These are phyloP conservation scores for Phoenix roebelenii DNA, from an alignment of 176 grass and related monocot species.

Conservation along the genomic window DNA sequence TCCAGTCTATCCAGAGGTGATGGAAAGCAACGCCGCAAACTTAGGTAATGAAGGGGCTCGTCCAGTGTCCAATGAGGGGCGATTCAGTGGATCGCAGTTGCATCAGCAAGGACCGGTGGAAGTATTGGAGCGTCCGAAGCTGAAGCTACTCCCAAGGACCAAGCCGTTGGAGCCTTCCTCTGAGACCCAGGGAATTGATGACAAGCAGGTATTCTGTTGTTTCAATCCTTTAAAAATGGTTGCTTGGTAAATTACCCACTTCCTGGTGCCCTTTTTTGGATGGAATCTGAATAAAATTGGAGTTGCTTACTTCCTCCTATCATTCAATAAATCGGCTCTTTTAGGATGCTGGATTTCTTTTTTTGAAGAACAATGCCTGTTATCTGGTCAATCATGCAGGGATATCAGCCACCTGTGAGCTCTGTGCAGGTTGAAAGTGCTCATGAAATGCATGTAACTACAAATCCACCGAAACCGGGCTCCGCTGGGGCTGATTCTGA, in stretches of 20 bases:
- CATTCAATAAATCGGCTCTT: neutral
- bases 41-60: conserved; percentile 16
- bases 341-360: conserved; percentile 2
- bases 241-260: neutral
- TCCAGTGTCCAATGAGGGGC: conserved; percentile 57
- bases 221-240: neutral
- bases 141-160: conserved; percentile 74
- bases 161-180: conserved; percentile 43
- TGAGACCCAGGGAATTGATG: conserved; percentile 37
- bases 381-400: conserved; percentile 29
- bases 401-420: conserved; percentile 19
- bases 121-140: conserved; percentile 49
- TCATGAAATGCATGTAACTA: conserved; percentile 41
- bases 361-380: neutral
- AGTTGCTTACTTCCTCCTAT: neutral
- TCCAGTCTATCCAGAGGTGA: conserved; percentile 8
- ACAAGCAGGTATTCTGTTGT: conserved; percentile 46
- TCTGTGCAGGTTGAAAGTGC: conserved; percentile 29
- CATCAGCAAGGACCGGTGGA: conserved; percentile 16
- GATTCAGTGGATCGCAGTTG: conserved; percentile 26
- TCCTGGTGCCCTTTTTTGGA: too few species aligned
- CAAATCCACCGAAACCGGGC: conserved; percentile 26
- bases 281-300: too few species aligned
- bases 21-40: neutral
- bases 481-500: conserved; percentile 32